Conservation (phyloP, 2,329 filamentous ascomycete species). For the Xylariales sp. region DNA sequence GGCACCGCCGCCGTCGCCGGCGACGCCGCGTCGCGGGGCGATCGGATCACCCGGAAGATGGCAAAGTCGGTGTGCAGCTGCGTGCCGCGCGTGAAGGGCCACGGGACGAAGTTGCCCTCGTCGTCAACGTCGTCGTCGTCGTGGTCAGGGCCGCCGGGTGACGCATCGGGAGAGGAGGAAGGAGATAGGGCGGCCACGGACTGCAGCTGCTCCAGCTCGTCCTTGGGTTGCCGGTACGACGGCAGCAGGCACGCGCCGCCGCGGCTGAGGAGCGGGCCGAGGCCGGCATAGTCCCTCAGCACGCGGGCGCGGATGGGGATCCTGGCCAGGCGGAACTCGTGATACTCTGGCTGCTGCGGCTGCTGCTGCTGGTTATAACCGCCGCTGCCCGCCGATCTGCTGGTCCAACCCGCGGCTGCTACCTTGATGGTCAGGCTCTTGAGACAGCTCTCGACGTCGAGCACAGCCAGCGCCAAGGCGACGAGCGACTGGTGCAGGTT, state of each 20-base stretch:
- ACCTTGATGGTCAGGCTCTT: conserved; percentile 7
- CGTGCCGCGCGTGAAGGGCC: neutral
- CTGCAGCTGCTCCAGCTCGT: neutral
- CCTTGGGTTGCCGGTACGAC: neutral
- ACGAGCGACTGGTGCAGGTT: conserved; percentile 1
- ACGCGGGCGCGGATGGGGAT: neutral
- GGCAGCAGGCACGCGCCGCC: conserved; percentile 2
- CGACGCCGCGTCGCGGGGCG: neutral
- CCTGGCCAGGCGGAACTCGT: neutral
- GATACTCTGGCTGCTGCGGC: neutral
- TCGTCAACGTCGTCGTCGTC: too few species aligned
- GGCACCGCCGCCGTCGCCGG: neutral
- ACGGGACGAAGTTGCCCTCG: neutral
- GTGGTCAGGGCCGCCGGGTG: too few species aligned
- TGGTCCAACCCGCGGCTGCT: neutral
- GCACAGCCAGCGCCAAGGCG: conserved; percentile 1
- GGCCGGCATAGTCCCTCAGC: neutral
- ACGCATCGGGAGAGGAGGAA: too few species aligned
- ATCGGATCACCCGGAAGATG: conserved; percentile 5
- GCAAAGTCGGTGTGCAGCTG: conserved; percentile 3
- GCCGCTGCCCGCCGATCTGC: too few species aligned
- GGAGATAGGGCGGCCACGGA: neutral
- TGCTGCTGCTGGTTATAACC: too few species aligned
- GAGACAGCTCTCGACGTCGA: neutral
- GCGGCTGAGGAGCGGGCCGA: neutral